Base-by-base conservation (phyloP, 1,139 yeast genomes). In the Protomyces gravidus region DNA sequence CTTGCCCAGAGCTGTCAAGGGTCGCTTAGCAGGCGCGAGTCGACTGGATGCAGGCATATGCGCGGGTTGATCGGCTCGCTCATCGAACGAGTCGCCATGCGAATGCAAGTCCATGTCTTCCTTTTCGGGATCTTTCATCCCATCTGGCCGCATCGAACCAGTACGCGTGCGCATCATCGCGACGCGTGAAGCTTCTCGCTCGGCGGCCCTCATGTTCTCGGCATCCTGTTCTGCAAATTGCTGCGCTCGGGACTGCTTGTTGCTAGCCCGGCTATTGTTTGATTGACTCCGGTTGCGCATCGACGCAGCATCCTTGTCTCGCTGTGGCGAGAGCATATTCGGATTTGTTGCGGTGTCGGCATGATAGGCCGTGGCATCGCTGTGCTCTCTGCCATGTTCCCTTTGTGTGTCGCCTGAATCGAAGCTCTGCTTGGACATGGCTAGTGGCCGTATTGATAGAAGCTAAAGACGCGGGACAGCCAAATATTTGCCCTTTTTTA, bases 1-100 rank as follows among this genome's bases (percentile, higher is more conserved):
- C 50, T 51, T 50, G 26, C 62, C 62, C 33, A 60, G 46, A 15
- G 45, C 45, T 23, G 60, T 56, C 25, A 60, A 23, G 23, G 62
- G 62, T 27, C 49, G 33, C 17, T 56, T 56, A 3, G 55, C 52
- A 9, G 62, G 60, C 28, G 39, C 45, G 4, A 53, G 7, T 2
- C 49, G 26, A n/a, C 48, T 50, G 13, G 58, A 53, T 2, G 27
- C 51, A 5, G 58, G 58, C 39, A 53, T 33, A 25, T 53, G 58
- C 7, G 58, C 58, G 15, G 58, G 58, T 26, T 39, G 58, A 33
- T 53, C 51, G 9, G 47, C 58, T 13, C 40, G 27, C 6, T 25
- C 32, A 19, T 53, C 58, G 26, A 53, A 53, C 1, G 42, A 45
- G 26, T 53, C 58, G 15, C 58, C 51, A 6, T 19, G 25, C 15